Evolutionary conservation across 371 early-diverging fungal genomes (phyloP).

Genomic region (Mycotypha africana): DNA sequence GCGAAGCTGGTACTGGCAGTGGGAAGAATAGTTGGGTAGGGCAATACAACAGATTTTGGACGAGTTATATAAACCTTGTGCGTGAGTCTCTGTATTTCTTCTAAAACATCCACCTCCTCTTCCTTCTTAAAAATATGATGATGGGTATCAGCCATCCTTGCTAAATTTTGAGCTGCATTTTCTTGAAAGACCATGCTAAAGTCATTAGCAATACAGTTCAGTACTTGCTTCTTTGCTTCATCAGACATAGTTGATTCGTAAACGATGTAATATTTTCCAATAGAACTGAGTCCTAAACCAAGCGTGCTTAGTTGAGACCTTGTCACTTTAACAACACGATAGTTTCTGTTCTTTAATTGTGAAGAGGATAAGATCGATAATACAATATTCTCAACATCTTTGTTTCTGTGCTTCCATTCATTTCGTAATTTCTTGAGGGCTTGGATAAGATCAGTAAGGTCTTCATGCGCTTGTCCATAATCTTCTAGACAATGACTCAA

Average conservation of each 20-base stretch:
- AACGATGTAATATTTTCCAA: conserved; percentile 22
- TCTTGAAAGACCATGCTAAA: conserved; percentile 30
- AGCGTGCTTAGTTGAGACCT: conserved; percentile 13
- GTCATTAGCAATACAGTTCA: conserved; percentile 17
- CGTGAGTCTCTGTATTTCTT: conserved; percentile 15
- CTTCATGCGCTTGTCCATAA: conserved; percentile 26
- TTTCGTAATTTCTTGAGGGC: conserved; percentile 19
- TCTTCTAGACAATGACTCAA: conserved; percentile 12
- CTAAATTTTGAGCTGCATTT: conserved; percentile 30
- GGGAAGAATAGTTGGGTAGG: conserved; percentile 9
- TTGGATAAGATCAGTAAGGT: conserved; percentile 15
- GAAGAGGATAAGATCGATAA: conserved; percentile 18
- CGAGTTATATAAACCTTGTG: conserved; percentile 8
- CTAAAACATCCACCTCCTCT: conserved; percentile 5
- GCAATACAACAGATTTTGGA: conserved; percentile 11
- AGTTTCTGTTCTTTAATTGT: conserved; percentile 1
- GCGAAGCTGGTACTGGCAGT: background rate
- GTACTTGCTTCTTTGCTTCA: conserved; percentile 9
- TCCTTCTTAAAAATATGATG: conserved; percentile 20
- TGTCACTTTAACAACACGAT: conserved; percentile 16
- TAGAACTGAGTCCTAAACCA: conserved; percentile 18
- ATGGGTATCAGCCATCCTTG: conserved; percentile 25
- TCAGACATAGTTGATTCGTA: conserved; percentile 19
- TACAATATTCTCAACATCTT: conserved; percentile 24
- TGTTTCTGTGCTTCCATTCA: conserved; percentile 25